These are phyloP conservation scores for Colletotrichum australisinense DNA, from an alignment of 2,329 filamentous ascomycete genomes.

Conservation along the genomic window DNA sequence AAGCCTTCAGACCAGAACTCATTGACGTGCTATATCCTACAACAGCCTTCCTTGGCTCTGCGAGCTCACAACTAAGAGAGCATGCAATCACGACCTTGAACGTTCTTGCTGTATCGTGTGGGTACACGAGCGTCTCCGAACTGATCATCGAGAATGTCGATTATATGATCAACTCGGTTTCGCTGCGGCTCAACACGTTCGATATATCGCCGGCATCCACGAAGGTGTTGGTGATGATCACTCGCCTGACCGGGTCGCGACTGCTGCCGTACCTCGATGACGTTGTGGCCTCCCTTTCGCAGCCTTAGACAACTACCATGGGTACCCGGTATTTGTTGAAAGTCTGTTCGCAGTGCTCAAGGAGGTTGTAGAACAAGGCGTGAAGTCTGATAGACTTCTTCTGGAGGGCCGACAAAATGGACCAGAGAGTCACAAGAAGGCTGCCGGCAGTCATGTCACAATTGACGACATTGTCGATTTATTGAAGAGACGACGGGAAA, in stretches of 20 bases:
- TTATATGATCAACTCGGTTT: constrained; percentile 95
- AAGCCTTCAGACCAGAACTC: constrained; percentile 83
- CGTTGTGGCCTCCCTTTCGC: constrained; percentile 88
- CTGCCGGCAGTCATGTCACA: constrained; percentile 43
- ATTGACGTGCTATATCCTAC: constrained; percentile 93
- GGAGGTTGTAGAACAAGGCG: constrained; percentile 85
- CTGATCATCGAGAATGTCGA: constrained; percentile 93
- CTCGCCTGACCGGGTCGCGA: constrained; percentile 83
- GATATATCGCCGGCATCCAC: constrained; percentile 93
- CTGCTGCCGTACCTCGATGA: constrained; percentile 93
- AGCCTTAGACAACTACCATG: constrained; percentile 94
- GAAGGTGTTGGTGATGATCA: constrained; percentile 94
- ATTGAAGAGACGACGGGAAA: constrained; percentile 53
- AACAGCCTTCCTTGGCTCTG: constrained; percentile 86
- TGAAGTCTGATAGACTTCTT: constrained; percentile 65
- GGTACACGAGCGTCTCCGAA: constrained; percentile 78
- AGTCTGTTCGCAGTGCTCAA: constrained; percentile 84
- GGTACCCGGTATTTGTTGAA: constrained; percentile 88
- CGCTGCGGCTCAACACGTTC: constrained; percentile 88
- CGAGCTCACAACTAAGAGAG: constrained; percentile 73
- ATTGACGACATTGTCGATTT: constrained; percentile 64
- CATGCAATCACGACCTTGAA: constrained; percentile 90
- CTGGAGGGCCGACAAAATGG: constrained; percentile 53
- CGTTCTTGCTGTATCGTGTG: constrained; percentile 79
- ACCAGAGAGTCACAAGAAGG: constrained; percentile 56